These are phyloP conservation scores for Globisporangium perplexum DNA, from an alignment of 352 stramenopile genomes.

Conservation along the genomic window DNA sequence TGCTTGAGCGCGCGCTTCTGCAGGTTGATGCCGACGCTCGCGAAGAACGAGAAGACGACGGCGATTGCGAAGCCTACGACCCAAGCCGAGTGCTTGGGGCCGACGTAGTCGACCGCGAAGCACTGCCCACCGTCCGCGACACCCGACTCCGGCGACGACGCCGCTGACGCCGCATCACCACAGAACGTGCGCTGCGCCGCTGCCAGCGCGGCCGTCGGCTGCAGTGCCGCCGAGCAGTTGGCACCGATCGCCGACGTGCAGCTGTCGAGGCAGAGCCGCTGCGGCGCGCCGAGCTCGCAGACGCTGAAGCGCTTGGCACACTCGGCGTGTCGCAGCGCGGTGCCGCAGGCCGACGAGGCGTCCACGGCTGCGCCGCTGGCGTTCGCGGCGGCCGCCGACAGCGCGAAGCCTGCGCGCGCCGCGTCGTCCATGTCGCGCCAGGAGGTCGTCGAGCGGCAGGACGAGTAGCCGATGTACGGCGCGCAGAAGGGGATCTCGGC, in stretches of 20 bases:
- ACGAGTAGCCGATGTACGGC: conserved; percentile 43
- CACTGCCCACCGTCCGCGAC: conserved; percentile 55
- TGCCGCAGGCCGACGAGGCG: conserved; percentile 18
- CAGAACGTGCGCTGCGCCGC: conserved; percentile 24
- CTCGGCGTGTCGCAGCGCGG: conserved; percentile 33
- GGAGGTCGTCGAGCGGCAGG: conserved; percentile 40
- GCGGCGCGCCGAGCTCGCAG: conserved; percentile 58
- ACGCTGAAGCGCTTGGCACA: conserved; percentile 62
- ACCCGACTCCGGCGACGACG: conserved; percentile 5
- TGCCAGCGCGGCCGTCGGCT: conserved; percentile 10
- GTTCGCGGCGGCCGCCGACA: conserved; percentile 22
- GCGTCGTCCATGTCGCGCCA: conserved; percentile 46
- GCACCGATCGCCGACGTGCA: conserved; percentile 27
- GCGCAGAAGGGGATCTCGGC: conserved; percentile 47
- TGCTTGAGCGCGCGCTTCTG: conserved; percentile 84
- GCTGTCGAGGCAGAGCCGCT: conserved; percentile 48
- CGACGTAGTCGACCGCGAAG: conserved; percentile 60
- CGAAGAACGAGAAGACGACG: conserved; percentile 79
- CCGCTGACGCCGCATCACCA: conserved; percentile 17
- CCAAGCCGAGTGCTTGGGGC: conserved; percentile 58
- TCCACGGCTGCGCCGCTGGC: neutral
- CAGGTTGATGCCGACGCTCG: conserved; percentile 79
- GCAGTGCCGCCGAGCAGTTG: conserved; percentile 27
- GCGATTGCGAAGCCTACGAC: conserved; percentile 77
- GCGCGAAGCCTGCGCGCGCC: conserved; percentile 27